Conservation (phyloP, 169 alveolate species). For the Blepharisma undulans region DNA sequence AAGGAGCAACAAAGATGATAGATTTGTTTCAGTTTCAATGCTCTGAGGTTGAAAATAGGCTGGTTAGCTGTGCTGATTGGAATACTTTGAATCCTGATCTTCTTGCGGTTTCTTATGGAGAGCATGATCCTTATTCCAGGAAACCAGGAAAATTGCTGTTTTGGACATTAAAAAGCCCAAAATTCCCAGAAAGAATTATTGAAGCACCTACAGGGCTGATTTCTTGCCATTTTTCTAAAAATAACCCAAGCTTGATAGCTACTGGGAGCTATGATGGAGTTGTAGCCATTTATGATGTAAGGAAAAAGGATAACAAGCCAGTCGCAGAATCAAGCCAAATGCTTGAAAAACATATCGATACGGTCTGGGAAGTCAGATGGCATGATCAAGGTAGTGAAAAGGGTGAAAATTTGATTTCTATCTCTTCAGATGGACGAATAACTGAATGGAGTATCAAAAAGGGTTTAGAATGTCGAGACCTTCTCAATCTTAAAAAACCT, state of each 20-base stretch:
- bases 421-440: conserved; percentile 89
- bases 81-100: conserved; percentile 86
- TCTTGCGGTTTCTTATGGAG: conserved; percentile 89
- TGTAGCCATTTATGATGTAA: conserved; percentile 86
- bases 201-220: conserved; percentile 74
- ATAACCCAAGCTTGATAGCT: conserved; percentile 88
- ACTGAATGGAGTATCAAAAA: conserved; percentile 90
- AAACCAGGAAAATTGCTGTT: conserved; percentile 82
- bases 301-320: conserved; percentile 79
- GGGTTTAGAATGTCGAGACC: conserved; percentile 85
- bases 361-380: conserved; percentile 94
- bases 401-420: conserved; percentile 74
- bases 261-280: conserved; percentile 88
- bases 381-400: conserved; percentile 69
- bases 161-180: conserved; percentile 90
- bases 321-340: conserved; percentile 77
- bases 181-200: conserved; percentile 86
- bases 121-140: conserved; percentile 60
- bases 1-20: conserved; percentile 54
- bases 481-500: conserved; percentile 80
- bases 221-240: conserved; percentile 77
- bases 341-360: conserved; percentile 89
- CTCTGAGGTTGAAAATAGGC: conserved; percentile 68
- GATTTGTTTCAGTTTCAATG: conserved; percentile 79
- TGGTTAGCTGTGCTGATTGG: conserved; percentile 87